These are phyloP conservation scores for Aspergillus kassunensis DNA, from an alignment of 495 filamentous ascomycete genomes.

Conservation along the genomic window DNA sequence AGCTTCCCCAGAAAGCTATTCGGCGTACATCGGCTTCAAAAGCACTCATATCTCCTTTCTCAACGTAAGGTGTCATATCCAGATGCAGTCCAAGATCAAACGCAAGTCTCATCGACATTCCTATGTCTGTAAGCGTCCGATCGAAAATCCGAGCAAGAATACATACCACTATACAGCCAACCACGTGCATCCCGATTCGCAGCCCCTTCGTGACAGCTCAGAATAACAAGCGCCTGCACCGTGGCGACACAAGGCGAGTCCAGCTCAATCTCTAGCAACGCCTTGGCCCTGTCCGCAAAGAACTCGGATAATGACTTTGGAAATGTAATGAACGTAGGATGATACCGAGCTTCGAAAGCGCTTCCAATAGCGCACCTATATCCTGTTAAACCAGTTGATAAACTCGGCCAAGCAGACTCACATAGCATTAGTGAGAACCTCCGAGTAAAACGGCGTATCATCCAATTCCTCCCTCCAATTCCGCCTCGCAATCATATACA, in stretches of 20 bases:
- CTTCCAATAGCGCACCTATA: slow-evolving; percentile 46
- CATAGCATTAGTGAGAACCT: slow-evolving; percentile 49
- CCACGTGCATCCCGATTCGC: slow-evolving; percentile 48
- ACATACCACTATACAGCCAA: slow-evolving; percentile 47
- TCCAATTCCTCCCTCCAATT: slow-evolving; percentile 42
- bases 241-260: slow-evolving; percentile 49
- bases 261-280: slow-evolving; percentile 46
- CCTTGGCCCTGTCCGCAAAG: slow-evolving; percentile 47
- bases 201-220: slow-evolving; percentile 45
- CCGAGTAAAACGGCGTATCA: slow-evolving; percentile 47
- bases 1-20: slow-evolving; percentile 49
- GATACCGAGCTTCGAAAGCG: slow-evolving; percentile 44
- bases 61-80: slow-evolving; percentile 45
- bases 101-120: slow-evolving; percentile 50
- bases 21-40: slow-evolving; percentile 44
- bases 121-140: slow-evolving; percentile 22
- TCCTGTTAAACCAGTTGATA: neutral
- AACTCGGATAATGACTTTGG: slow-evolving; percentile 46
- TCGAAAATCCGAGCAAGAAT: no score
- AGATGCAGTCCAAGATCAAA: slow-evolving; percentile 48
- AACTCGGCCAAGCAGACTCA: slow-evolving; percentile 20
- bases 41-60: slow-evolving; percentile 38
- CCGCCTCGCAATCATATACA: slow-evolving; percentile 39
- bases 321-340: slow-evolving; percentile 45
- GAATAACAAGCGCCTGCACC: slow-evolving; percentile 45